Conservation (phyloP, 768 basidiomycete species). For the Wakefieldia striispora region DNA sequence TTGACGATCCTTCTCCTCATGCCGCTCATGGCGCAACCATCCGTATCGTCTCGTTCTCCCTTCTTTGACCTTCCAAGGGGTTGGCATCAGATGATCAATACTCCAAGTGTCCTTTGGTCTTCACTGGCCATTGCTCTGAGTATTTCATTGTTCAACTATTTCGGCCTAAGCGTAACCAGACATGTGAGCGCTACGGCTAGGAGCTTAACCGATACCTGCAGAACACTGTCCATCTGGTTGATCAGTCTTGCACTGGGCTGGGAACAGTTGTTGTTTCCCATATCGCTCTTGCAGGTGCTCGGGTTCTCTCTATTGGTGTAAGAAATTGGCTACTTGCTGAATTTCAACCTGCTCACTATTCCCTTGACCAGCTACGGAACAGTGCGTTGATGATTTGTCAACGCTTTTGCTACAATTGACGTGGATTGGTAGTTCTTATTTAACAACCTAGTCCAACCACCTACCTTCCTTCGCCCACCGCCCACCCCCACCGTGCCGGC, state of each 20-base stretch:
- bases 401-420: slow-evolving; percentile 7
- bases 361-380: slow-evolving; percentile 70
- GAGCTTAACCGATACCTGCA: slow-evolving; percentile 89
- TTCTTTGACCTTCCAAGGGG: slow-evolving; percentile 90
- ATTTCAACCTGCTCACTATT: slow-evolving; percentile 9
- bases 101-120: slow-evolving; percentile 66
- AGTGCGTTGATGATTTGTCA: slow-evolving; percentile 39
- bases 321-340: slow-evolving; percentile 34
- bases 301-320: slow-evolving; percentile 91
- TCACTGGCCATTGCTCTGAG: slow-evolving; percentile 70
- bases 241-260: slow-evolving; percentile 87
- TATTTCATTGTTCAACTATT: slow-evolving; percentile 85
- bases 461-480: slow-evolving; percentile 56
- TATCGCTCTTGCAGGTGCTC: slow-evolving; percentile 75
- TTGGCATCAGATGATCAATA: slow-evolving; percentile 83
- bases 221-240: slow-evolving; percentile 96
- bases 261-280: slow-evolving; percentile 82
- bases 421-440: slow-evolving; percentile 67
- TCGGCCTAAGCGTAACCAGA: slow-evolving; percentile 88
- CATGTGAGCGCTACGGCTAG: slow-evolving; percentile 92
- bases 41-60: slow-evolving; percentile 57
- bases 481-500: slow-evolving; percentile 28
- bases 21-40: slow-evolving; percentile 74
- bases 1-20: slow-evolving; percentile 75
- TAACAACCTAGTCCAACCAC: slow-evolving; percentile 73